Conservation (phyloP, 768 basidiomycete genomes). For the Pholiota conissans region DNA sequence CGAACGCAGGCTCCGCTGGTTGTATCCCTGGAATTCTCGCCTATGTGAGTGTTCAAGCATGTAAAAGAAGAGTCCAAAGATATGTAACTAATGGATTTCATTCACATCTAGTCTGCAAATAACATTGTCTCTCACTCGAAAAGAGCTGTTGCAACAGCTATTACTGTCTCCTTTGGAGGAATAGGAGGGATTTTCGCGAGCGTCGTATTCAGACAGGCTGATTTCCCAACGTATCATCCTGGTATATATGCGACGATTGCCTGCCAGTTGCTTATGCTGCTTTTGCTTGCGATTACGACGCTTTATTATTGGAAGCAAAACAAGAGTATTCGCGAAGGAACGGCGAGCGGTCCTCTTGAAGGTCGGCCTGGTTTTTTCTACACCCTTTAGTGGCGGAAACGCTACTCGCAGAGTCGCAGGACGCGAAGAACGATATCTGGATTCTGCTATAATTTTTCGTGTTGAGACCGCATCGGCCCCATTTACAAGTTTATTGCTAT, state of each 20-base stretch:
- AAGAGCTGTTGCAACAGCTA: constrained; percentile 45
- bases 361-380: constrained; percentile 41
- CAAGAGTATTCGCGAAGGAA: constrained; percentile 26
- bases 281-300: constrained; percentile 39
- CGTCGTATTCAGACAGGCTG: constrained; percentile 44
- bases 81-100: constrained; percentile 6
- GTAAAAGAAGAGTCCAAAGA: neutral
- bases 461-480: neutral
- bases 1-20: constrained; percentile 44
- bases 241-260: constrained; percentile 47
- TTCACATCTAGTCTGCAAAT: constrained; percentile 40
- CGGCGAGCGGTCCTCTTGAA: constrained; percentile 23
- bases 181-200: constrained; percentile 50
- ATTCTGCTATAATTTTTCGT: neutral
- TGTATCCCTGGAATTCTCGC: constrained; percentile 49
- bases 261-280: constrained; percentile 42
- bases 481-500: neutral
- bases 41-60: constrained; percentile 37
- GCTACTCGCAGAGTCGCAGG: neutral
- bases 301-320: constrained; percentile 38
- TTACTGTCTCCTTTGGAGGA: constrained; percentile 49
- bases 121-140: constrained; percentile 52
- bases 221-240: constrained; percentile 45
- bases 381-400: constrained; percentile 29
- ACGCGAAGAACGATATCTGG: neutral